Base-by-base conservation (phyloP, 371 early-diverging fungal genomes). In the Sporodiniella umbellata region DNA sequence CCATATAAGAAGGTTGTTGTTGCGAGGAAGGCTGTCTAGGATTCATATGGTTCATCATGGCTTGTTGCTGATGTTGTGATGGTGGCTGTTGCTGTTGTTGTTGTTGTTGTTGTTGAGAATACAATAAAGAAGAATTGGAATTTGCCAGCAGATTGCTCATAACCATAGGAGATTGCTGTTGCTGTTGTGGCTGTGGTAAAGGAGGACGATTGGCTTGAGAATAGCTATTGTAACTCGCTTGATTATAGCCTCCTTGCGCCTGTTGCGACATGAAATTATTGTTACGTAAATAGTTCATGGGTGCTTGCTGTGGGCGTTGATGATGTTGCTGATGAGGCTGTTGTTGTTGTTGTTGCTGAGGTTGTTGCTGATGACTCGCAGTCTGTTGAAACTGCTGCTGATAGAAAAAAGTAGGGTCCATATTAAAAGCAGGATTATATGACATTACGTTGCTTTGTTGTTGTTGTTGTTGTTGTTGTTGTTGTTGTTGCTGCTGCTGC, bases 1-100 rank as follows among this genome's bases (percentile, higher is more conserved):
- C 4, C 52, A 54, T 45, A 12, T 48, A 45, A 40, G 45, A 49
- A 68, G 75, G 67, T 58, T 55, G 54, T 48, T 59, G 60, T 24
- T 50, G 60, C 12, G 38, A 38, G 8, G 25, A 15, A 15, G 17
- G 31, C 37, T 42, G 38, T 48, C 30, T 28, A 28, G 30, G 30
- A 10, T 28, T 28, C 33, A 23, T 47, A 23, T 45, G 46, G 23
- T 39, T 48, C 49, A 40, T 18, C 19, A 39, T 10, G 18, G 49
- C 15, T 7, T 31, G 49, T 12, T 17, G 44, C 18, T 26, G 48
- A 30, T 21, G 54, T n/a, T n/a, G n/a, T n/a, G n/a, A n/a, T n/a
- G n/a, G n/a, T n/a, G n/a, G n/a, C n/a, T n/a, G n/a, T n/a, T n/a
- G n/a, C n/a, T n/a, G 30, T 10, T 28, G 30, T 28, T 28, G 30